Conservation (phyloP, 2,329 filamentous ascomycete genomes). For the Ceratocystis smalleyi region DNA sequence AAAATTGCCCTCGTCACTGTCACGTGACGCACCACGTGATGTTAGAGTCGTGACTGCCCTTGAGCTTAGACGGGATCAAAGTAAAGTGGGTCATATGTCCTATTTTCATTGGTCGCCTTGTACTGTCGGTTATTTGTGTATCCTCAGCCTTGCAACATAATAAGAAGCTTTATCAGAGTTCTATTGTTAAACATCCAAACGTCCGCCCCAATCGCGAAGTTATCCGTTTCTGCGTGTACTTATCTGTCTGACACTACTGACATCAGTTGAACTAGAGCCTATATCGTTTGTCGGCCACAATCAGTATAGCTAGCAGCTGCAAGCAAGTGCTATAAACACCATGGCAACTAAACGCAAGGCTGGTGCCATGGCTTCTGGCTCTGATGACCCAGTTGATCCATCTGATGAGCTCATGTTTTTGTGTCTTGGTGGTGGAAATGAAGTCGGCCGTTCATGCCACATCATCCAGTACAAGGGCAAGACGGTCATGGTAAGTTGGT, state of each 20-base stretch:
- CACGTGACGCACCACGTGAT: slow-evolving; percentile 14
- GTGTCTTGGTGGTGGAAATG: slow-evolving; percentile 86
- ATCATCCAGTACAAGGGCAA: slow-evolving; percentile 99
- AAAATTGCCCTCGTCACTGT: slow-evolving; percentile 14
- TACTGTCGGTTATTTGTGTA: neutral
- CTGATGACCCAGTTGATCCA: slow-evolving; percentile 78
- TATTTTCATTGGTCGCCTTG: slow-evolving; percentile 14
- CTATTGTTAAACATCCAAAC: neutral
- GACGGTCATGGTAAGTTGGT: slow-evolving; percentile 69
- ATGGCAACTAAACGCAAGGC: slow-evolving; percentile 96
- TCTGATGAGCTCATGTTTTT: slow-evolving; percentile 90
- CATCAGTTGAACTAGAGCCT: neutral
- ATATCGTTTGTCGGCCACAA: neutral
- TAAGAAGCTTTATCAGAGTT: neutral
- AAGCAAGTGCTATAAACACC: slow-evolving; percentile 17
- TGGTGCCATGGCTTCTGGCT: slow-evolving; percentile 22
- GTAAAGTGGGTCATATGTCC: slow-evolving; percentile 4
- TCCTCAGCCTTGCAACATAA: slow-evolving; percentile 3
- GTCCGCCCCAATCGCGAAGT: neutral
- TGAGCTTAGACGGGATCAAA: neutral
- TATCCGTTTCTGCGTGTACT: neutral
- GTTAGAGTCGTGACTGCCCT: neutral
- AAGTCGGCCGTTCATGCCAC: slow-evolving; percentile 92
- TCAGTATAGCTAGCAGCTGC: neutral
- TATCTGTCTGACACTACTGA: neutral